phyloP scores from a whole-genome alignment of 2,329 filamentous ascomycete species.

The Cercospora nicotianae region DNA sequence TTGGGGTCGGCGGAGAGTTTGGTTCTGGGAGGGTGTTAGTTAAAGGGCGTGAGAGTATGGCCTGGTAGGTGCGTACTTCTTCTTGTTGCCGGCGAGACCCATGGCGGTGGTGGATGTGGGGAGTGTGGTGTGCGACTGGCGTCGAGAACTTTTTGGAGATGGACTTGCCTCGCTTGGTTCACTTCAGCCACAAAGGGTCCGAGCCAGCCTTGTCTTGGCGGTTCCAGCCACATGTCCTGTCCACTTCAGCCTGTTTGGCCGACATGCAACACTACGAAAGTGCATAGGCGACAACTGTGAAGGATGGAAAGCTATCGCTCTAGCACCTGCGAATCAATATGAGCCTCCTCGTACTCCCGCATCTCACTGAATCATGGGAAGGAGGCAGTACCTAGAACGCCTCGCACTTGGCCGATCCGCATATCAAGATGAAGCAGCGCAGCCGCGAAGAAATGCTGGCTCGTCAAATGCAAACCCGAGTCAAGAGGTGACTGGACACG shows the following conservation, averaged over 20 bases:
- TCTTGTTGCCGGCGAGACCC: slow-evolving; percentile 62
- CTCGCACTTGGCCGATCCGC: slow-evolving; percentile 43
- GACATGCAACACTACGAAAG: not conserved
- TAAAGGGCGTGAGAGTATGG: too few species aligned
- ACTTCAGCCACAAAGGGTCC: not conserved
- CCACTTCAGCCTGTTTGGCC: not conserved
- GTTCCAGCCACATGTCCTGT: not conserved
- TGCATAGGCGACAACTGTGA: not conserved
- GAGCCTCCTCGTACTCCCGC: not conserved
- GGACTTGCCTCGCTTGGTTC: not conserved
- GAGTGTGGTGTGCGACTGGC: not conserved
- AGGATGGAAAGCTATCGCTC: not conserved
- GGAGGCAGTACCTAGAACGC: slow-evolving; percentile 35
- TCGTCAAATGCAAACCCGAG: not conserved
- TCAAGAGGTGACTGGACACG: slow-evolving; percentile 2
- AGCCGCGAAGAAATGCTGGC: slow-evolving; percentile 42
- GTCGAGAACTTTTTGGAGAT: slow-evolving; percentile 13
- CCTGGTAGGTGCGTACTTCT: not conserved
- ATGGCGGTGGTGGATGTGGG: slow-evolving; percentile 45
- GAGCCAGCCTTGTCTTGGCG: slow-evolving; percentile 5
- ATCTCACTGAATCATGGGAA: slow-evolving; percentile 32
- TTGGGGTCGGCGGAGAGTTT: slow-evolving; percentile 92
- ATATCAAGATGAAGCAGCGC: slow-evolving; percentile 46
- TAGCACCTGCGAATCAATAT: not conserved
- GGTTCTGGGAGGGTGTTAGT: slow-evolving; percentile 48